Percentiles rank a stretch among this genome's conserved stretches.
These are phyloP conservation scores for Breviolum minutum DNA, from an alignment of 73 alveolate species.

Conservation along the genomic window DNA sequence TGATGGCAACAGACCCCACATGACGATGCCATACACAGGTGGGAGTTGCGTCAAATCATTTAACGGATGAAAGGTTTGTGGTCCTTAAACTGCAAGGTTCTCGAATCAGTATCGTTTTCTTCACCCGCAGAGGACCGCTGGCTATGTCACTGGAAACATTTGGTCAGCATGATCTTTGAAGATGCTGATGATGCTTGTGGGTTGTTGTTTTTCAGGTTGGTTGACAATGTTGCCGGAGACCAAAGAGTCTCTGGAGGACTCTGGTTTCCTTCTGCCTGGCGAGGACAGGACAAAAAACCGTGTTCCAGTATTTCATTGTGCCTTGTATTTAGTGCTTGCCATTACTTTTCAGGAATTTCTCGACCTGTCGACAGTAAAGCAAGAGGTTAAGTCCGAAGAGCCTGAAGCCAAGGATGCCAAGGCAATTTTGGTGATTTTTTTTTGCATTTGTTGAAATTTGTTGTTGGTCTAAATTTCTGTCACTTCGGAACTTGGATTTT, in stretches of 20 bases:
- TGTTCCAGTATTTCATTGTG: no score
- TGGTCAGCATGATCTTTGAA: background rate
- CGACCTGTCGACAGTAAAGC: conserved; percentile 40
- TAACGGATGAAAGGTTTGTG: background rate
- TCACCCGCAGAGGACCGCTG: conserved; percentile 67
- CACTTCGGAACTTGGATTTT: background rate
- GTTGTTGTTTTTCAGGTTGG: background rate
- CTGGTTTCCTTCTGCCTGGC: conserved; percentile 76
- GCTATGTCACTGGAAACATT: background rate
- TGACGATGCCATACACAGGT: conserved; percentile 88
- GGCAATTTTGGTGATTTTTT: background rate
- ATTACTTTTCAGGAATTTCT: background rate
- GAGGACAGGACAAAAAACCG: background rate
- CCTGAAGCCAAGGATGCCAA: background rate
- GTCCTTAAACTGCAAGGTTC: conserved; percentile 7
- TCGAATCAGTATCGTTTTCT: conserved; percentile 78
- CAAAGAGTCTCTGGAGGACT: conserved; percentile 39
- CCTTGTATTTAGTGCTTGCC: background rate
- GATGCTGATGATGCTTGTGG: no score
- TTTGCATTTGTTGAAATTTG: background rate
- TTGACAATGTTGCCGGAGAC: conserved; percentile 74
- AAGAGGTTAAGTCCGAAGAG: background rate
- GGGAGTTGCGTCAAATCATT: background rate
- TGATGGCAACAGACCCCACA: conserved; percentile 84
- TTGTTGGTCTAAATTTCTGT: background rate